phyloP scores from a whole-genome alignment of 2,329 filamentous ascomycete species.

The Capronia epimyces region DNA sequence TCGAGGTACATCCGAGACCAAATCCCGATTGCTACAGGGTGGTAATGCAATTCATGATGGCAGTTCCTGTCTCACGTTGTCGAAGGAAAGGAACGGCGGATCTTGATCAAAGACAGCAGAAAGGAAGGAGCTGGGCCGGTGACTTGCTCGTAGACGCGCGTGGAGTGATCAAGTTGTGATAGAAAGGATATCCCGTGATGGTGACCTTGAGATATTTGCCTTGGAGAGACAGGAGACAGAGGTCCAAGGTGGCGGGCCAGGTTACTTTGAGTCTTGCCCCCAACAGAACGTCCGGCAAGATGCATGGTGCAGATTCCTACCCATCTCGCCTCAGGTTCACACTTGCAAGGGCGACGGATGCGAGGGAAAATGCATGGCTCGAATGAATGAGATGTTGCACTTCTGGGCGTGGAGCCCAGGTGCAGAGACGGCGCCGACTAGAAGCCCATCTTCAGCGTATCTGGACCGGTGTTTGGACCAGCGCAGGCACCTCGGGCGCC shows the following conservation, averaged over 20 bases:
- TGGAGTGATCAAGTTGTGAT: slow-evolving; percentile 19
- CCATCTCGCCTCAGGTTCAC: slow-evolving; percentile 24
- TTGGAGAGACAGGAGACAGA: slow-evolving; percentile 3
- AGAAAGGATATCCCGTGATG: slow-evolving; percentile 11
- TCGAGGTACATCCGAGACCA: slow-evolving; percentile 26
- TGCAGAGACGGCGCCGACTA: slow-evolving; percentile 17
- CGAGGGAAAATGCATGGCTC: slow-evolving; percentile 15
- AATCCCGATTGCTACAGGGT: slow-evolving; percentile 20
- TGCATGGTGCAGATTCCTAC: slow-evolving; percentile 18
- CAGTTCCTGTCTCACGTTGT: slow-evolving; percentile 24
- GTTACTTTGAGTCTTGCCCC: slow-evolving; percentile 1
- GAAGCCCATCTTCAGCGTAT: slow-evolving; percentile 14
- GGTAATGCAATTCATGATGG: slow-evolving; percentile 23
- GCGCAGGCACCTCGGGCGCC: slow-evolving; percentile 21
- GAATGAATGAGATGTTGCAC: slow-evolving; percentile 10
- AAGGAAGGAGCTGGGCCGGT: slow-evolving; percentile 4
- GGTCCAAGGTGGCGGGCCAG: slow-evolving; percentile 10
- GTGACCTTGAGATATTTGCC: slow-evolving; percentile 9
- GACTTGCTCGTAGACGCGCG: slow-evolving; percentile 10
- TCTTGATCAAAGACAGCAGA: slow-evolving; percentile 3
- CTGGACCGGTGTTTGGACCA: slow-evolving; percentile 14
- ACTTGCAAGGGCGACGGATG: slow-evolving; percentile 9
- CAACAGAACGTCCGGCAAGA: slow-evolving; percentile 1
- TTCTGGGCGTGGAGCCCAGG: slow-evolving; percentile 9
- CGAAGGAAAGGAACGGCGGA: slow-evolving; percentile 10